phyloP scores from a whole-genome alignment of 2,329 filamentous ascomycete genomes.

The Apiospora arundinis region DNA sequence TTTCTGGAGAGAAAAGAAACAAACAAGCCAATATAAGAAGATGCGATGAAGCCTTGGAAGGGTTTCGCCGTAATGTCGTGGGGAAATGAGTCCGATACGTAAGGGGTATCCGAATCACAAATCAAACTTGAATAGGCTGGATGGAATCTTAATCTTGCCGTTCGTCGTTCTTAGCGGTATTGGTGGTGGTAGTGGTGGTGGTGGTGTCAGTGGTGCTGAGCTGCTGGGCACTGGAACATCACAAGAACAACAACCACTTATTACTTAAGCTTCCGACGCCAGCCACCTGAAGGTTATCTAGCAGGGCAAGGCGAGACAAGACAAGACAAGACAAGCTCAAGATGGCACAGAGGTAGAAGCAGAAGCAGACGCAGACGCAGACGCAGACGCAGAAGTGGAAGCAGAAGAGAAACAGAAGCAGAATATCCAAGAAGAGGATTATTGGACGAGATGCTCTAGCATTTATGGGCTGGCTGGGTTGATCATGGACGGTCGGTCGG shows the following conservation, averaged over 20 bases:
- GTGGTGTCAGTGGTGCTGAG: background rate
- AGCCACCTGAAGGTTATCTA: conserved; percentile 16
- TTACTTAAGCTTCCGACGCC: background rate
- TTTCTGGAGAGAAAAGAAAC: background rate
- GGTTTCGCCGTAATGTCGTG: conserved; percentile 16
- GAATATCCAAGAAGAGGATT: background rate
- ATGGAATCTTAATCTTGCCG: background rate
- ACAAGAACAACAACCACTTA: background rate
- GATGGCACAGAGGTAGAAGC: background rate
- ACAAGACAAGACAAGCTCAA: background rate
- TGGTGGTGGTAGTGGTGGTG: background rate
- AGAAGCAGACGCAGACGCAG: background rate
- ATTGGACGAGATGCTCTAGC: background rate
- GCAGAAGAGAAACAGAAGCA: background rate
- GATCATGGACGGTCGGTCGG: background rate
- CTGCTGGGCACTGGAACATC: background rate
- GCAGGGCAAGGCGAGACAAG: background rate
- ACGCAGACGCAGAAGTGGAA: background rate
- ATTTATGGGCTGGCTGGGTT: background rate
- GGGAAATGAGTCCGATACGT: conserved; percentile 16
- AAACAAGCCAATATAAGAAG: background rate
- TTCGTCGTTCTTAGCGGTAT: background rate
- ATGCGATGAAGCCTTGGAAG: conserved; percentile 4
- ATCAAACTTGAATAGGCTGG: background rate
- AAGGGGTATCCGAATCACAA: conserved; percentile 17